Evolutionary conservation across 2,329 filamentous ascomycete species (phyloP), one percentile per base, ranked within the genome.

Genomic region (Microdochium trichocladiopsis): DNA sequence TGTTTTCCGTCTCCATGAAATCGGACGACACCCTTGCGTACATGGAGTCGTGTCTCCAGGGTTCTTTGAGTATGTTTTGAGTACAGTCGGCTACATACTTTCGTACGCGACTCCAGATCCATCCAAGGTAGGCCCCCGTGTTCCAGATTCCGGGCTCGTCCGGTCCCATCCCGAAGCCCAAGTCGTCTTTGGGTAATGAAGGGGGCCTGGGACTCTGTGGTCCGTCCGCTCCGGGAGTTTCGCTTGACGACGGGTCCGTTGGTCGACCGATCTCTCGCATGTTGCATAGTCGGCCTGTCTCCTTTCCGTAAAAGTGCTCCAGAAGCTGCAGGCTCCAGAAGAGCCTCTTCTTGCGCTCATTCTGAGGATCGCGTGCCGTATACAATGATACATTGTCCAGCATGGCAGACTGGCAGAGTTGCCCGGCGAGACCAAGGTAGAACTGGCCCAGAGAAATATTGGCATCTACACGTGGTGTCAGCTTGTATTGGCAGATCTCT

Each of bases 251-350:
- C 2, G 63, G 58, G 53, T 68, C 61, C 23, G 61, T 56, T 50
- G 73, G 63, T 33, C 74, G 68, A 60, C 73, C 65, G 1, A 70
- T 68, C 3, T 76, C 73, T 0, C 67, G 69, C 0, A 73, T 67
- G 0, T 70, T 59, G 36, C 69, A 72, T 22, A 77, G 56, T 0
- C 75, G 66, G 1, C 73, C 72, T 3, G 65, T 69, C 47, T 77
- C 74, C 8, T 72, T 69, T 1, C 76, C 76, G 43, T 78, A 78
- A 0, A 68, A 72, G 49, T 78, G 75, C 51, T 79, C 74, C 0
- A 79, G 69, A 2, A 75, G 59, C 50, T 78, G 73, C 0, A 79
- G 63, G 51, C 74, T 78, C 76, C 76, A 79, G 28, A 78, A 79
- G 0, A 78, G 62, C 2, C 73, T 61, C 57, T 72, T 76, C 58